Conservation (phyloP, 1,284 basidiomycete species). For the Cryptococcus deneoformans region DNA sequence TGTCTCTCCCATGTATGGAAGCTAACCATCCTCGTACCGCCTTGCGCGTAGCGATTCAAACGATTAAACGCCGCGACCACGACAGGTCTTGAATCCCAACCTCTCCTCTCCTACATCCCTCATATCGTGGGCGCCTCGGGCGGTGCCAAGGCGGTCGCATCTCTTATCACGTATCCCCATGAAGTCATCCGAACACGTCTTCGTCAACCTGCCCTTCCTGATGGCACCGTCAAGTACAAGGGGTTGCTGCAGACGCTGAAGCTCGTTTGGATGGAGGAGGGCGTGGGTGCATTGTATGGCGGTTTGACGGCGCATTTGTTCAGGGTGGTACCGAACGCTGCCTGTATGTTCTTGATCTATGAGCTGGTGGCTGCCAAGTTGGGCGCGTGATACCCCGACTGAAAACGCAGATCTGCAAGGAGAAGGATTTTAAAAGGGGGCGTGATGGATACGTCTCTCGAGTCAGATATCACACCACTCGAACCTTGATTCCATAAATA, state of each 20-base stretch:
- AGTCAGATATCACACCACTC: too few species aligned
- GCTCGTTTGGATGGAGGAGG: constrained; percentile 87
- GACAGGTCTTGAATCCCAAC: constrained; percentile 57
- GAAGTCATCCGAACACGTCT: constrained; percentile 93
- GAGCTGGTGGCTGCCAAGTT: constrained; percentile 47
- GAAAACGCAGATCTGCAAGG: too few species aligned
- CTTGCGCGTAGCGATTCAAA: constrained; percentile 36
- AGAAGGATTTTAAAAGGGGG: too few species aligned
- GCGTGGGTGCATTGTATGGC: constrained; percentile 72
- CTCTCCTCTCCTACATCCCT: constrained; percentile 55
- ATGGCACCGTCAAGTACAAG: constrained; percentile 70
- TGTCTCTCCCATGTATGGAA: background rate
- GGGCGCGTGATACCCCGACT: constrained; percentile 17
- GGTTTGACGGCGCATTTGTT: constrained; percentile 93
- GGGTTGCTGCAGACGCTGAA: constrained; percentile 77
- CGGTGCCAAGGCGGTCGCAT: constrained; percentile 89
- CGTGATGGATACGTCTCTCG: too few species aligned
- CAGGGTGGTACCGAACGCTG: constrained; percentile 95
- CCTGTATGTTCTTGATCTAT: constrained; percentile 74
- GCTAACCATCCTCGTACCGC: background rate
- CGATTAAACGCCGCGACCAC: constrained; percentile 25
- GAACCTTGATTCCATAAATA: too few species aligned
- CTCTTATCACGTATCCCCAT: constrained; percentile 93
- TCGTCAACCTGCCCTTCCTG: constrained; percentile 64
- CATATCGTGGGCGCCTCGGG: constrained; percentile 90